phyloP scores from a whole-genome alignment of 2,329 filamentous ascomycete species.

The Fusarium pininemorale region DNA sequence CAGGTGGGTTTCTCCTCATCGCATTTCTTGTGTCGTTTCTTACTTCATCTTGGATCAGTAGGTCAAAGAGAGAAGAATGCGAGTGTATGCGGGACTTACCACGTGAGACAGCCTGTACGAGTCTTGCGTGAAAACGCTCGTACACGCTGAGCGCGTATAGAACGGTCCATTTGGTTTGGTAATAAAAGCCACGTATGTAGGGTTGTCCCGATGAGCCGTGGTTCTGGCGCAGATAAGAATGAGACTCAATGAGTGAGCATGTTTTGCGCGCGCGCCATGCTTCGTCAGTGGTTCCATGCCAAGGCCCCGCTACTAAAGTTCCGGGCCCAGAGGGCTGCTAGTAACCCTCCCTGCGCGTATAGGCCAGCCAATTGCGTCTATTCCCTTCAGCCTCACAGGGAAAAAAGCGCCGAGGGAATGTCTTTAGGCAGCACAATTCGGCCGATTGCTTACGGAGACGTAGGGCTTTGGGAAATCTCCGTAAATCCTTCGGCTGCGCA shows the following conservation, averaged over 20 bases:
- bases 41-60: background rate
- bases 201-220: background rate
- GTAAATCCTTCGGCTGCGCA: background rate
- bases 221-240: background rate
- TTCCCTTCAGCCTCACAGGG: background rate
- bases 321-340: background rate
- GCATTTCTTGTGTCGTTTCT: conserved; percentile 13
- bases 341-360: background rate
- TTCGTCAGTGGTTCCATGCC: background rate
- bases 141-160: background rate
- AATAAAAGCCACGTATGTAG: background rate
- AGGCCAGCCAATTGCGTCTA: background rate
- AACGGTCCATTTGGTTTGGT: background rate
- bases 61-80: background rate
- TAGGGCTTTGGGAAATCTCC: too few species aligned
- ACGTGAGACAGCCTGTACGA: conserved; percentile 8
- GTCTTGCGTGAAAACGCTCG: background rate
- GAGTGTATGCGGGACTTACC: background rate
- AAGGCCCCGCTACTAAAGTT: background rate
- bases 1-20: conserved; percentile 6
- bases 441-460: background rate
- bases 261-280: too few species aligned
- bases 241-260: background rate
- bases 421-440: background rate
- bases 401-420: background rate